phyloP scores from a whole-genome alignment of 2,329 filamentous ascomycete genomes.

The Epichloe typhina region DNA sequence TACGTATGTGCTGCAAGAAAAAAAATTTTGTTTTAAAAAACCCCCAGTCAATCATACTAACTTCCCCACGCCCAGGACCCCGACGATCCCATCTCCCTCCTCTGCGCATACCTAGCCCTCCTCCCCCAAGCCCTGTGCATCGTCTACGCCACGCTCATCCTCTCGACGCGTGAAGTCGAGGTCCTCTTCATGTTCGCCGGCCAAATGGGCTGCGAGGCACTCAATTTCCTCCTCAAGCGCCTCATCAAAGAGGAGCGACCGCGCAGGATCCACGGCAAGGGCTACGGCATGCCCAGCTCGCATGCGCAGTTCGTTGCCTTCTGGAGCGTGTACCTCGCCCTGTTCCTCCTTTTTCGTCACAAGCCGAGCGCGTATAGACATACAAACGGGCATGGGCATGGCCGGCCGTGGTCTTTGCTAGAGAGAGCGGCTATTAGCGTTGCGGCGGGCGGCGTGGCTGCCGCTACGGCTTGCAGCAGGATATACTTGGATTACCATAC shows the following conservation, averaged over 20 bases:
- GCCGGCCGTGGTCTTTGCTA: slow-evolving; percentile 40
- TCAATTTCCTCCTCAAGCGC: slow-evolving; percentile 84
- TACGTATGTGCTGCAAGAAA: slow-evolving; percentile 49
- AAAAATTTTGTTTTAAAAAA: too few species aligned
- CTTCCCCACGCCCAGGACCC: slow-evolving; percentile 51
- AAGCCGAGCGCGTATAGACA: slow-evolving; percentile 30
- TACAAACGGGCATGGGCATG: background rate
- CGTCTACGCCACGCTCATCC: slow-evolving; percentile 79
- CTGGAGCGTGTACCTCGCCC: slow-evolving; percentile 69
- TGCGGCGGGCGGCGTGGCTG: slow-evolving; percentile 47
- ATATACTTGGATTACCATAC: slow-evolving; percentile 94
- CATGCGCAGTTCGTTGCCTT: slow-evolving; percentile 92
- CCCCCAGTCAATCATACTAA: background rate
- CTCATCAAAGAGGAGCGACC: slow-evolving; percentile 88
- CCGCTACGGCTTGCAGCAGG: slow-evolving; percentile 64
- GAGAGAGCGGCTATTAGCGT: slow-evolving; percentile 45
- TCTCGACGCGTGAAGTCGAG: slow-evolving; percentile 83
- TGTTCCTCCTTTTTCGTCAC: slow-evolving; percentile 80
- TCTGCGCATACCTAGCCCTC: slow-evolving; percentile 88
- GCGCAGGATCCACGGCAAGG: slow-evolving; percentile 71
- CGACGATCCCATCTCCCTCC: slow-evolving; percentile 71
- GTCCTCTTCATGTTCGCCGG: slow-evolving; percentile 82
- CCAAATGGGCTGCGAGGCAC: slow-evolving; percentile 78
- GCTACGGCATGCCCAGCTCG: slow-evolving; percentile 92
- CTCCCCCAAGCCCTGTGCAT: slow-evolving; percentile 85